These are phyloP conservation scores for Gracilaria vermiculophylla DNA, from an alignment of 23 red algal genomes.

Conservation along the genomic window DNA sequence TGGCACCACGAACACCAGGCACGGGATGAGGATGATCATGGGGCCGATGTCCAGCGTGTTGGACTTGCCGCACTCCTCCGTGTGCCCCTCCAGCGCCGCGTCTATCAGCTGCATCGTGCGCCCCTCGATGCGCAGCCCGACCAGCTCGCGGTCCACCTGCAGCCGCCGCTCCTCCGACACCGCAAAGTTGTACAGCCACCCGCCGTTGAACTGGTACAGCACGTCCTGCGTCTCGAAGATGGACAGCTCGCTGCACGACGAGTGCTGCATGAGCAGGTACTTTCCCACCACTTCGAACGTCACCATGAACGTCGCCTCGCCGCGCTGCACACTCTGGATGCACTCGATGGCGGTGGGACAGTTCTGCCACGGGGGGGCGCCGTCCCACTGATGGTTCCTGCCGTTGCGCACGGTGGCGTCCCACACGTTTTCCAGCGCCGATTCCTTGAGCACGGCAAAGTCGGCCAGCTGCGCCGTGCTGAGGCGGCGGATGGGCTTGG, in stretches of 20 bases:
- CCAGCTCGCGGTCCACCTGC: slow-evolving; percentile 40
- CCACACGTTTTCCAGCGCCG: slow-evolving; percentile 48
- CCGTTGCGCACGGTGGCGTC: slow-evolving; percentile 1
- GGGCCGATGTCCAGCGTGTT: slow-evolving; percentile 31
- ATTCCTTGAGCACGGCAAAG: slow-evolving; percentile 22
- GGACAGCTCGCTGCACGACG: slow-evolving; percentile 10
- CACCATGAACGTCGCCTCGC: slow-evolving; percentile 3
- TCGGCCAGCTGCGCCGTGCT: not conserved
- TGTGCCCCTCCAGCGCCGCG: not conserved
- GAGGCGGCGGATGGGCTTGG: slow-evolving; percentile 17
- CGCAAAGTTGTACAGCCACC: slow-evolving; percentile 24
- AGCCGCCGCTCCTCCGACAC: slow-evolving; percentile 19
- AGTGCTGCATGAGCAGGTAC: slow-evolving; percentile 25
- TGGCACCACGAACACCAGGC: slow-evolving; percentile 29
- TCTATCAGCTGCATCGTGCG: not conserved
- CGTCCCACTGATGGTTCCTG: not conserved
- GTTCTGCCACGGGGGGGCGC: not conserved
- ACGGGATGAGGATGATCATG: slow-evolving; percentile 44
- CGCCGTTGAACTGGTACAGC: slow-evolving; percentile 39
- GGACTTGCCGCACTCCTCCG: not conserved
- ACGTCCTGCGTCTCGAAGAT: slow-evolving; percentile 28
- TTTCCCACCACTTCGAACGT: slow-evolving; percentile 33
- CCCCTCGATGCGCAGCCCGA: slow-evolving; percentile 14
- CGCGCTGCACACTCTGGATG: not conserved
- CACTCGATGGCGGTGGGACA: slow-evolving; percentile 21